These are phyloP conservation scores for Mycogone perniciosa DNA, from an alignment of 2,329 filamentous ascomycete species.

Conservation along the genomic window DNA sequence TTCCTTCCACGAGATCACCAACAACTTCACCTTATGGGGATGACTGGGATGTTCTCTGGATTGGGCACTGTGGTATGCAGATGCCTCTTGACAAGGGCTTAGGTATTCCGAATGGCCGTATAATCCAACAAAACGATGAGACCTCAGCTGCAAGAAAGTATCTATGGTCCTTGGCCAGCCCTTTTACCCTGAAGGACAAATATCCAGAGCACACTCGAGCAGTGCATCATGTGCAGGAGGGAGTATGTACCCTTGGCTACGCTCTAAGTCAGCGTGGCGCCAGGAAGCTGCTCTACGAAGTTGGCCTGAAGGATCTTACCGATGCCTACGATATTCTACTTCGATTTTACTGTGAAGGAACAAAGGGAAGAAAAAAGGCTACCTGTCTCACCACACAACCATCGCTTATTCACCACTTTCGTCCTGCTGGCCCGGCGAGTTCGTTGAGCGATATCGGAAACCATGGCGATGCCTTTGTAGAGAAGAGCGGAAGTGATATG, in stretches of 20 bases:
- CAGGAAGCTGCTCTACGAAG: constrained; percentile 31
- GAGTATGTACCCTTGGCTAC: constrained; percentile 38
- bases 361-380: constrained; percentile 25
- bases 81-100: constrained; percentile 21
- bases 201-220: constrained; percentile 37
- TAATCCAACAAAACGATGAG: background rate
- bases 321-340: constrained; percentile 38
- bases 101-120: background rate
- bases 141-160: background rate
- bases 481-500: constrained; percentile 9
- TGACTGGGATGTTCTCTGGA: constrained; percentile 46
- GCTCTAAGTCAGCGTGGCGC: constrained; percentile 39
- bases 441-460: constrained; percentile 31
- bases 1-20: background rate
- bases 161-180: background rate
- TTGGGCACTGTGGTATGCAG: constrained; percentile 39
- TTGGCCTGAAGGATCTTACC: constrained; percentile 34
- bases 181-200: background rate
- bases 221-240: constrained; percentile 35
- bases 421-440: constrained; percentile 29
- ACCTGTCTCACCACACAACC: constrained; percentile 36
- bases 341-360: constrained; percentile 38
- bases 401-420: constrained; percentile 39
- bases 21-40: constrained; percentile 38
- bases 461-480: constrained; percentile 25